These are phyloP conservation scores for Ustilago lituana DNA, from an alignment of 1,284 basidiomycete genomes.

Conservation along the genomic window DNA sequence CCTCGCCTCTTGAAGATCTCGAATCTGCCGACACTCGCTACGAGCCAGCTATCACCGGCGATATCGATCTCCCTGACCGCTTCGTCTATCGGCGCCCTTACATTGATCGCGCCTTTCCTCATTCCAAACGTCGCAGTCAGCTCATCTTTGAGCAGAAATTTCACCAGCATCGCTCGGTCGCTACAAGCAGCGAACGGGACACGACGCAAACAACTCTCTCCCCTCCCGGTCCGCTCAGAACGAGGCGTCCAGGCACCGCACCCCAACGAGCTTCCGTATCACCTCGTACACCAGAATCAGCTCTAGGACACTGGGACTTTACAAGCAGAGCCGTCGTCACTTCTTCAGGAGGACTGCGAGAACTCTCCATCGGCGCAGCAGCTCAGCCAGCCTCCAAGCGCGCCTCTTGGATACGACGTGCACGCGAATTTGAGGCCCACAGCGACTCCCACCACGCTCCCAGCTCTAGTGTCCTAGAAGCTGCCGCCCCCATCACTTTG, in stretches of 20 bases:
- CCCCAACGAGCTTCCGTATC: conserved; percentile 10
- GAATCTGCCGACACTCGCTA: conserved; percentile 11
- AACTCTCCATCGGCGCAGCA: conserved; percentile 36
- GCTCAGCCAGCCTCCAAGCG: conserved; percentile 42
- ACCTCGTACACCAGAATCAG: conserved; percentile 21
- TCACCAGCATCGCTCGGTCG: conserved; percentile 28
- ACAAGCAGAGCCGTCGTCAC: background rate
- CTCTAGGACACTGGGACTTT: conserved; percentile 6
- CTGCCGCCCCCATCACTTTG: conserved; percentile 8
- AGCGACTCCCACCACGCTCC: conserved; percentile 35
- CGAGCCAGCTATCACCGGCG: conserved; percentile 21
- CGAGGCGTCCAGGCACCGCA: conserved; percentile 30
- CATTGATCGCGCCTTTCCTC: conserved; percentile 26
- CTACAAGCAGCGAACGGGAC: background rate
- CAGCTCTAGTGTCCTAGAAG: conserved; percentile 6
- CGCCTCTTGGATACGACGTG: conserved; percentile 36
- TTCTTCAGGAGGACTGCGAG: conserved; percentile 21
- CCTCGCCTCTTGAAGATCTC: conserved; percentile 1
- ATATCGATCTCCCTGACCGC: conserved; percentile 23
- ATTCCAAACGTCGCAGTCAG: conserved; percentile 38
- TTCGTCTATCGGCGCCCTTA: conserved; percentile 32
- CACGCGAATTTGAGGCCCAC: conserved; percentile 20
- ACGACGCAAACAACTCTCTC: background rate
- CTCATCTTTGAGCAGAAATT: conserved; percentile 48
- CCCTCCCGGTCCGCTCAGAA: conserved; percentile 5